Base-by-base conservation (phyloP, 2,329 filamentous ascomycete species). In the Huntiella savannae region DNA sequence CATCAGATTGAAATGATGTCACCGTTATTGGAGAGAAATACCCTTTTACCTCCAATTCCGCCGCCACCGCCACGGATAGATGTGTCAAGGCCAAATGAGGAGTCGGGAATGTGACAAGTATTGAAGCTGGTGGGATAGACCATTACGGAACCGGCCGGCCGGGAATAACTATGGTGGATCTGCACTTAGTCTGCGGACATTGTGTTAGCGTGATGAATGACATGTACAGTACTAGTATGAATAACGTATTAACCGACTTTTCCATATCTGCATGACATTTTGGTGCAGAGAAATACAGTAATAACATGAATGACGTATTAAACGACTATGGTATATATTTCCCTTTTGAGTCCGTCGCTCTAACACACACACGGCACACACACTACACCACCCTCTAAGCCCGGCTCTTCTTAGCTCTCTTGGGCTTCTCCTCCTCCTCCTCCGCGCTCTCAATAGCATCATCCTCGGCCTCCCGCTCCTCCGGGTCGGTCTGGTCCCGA, bases 401-500 rank as follows among this genome's bases (percentile, higher is more conserved):
- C 11, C 17, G 51, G 50, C 60, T 48, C 59, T 59, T 55, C 56
- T 64, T 43, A 6, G 40, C 43, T 56, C 50, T 47, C 45, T 50
- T 50, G 11, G 42, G 37, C 13, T 59, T 53, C 46, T 55, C 55
- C 36, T 63, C 59, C 36, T 47, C 40, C 33, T 53, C 52, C 39
- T 52, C 54, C 32, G 52, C 61, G 47, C 68, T 54, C 32, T 52
- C 61, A 48, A 68, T 64, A 54, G 66, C 67, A 49, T 63, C 68
- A 28, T 28, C 22, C 22, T 28, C 22, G 3, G 22, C 22, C 22
- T 28, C 22, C 22, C 8, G 22, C 44, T 70, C 68, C 37, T 57
- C 47, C 19, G 38, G 43, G 12, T 56, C 66, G 3, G 65, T 68
- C 44, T 71, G 74, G 52, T 77, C 77, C 46, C 84, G 75, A 53